A percentile compares a stretch with the other conserved stretches of the same genome.
phyloP scores from a whole-genome alignment of 2,329 filamentous ascomycete genomes.

The Aureobasidium sp. region DNA sequence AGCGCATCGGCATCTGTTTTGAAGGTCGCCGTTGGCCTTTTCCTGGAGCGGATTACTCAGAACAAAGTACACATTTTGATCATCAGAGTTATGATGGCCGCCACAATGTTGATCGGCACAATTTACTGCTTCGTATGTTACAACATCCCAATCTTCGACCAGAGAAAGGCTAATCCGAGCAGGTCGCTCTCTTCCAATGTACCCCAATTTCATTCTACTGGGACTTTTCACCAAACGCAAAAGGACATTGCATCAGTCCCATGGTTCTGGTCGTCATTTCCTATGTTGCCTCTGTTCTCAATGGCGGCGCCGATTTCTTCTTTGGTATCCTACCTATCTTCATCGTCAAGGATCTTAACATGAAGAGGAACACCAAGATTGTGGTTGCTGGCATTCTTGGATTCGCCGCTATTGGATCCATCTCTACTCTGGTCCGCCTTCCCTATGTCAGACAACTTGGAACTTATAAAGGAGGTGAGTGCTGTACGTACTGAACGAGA shows the following conservation, averaged over 20 bases:
- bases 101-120: constrained; percentile 34
- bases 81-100: constrained; percentile 34
- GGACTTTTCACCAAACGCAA: constrained; percentile 25
- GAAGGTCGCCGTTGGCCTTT: constrained; percentile 42
- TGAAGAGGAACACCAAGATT: constrained; percentile 26
- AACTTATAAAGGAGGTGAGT: constrained; percentile 25
- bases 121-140: constrained; percentile 37
- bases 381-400: constrained; percentile 26
- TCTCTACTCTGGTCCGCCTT: constrained; percentile 39
- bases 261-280: constrained; percentile 9
- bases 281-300: constrained; percentile 18
- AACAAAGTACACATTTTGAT: constrained; percentile 32
- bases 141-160: not conserved
- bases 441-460: constrained; percentile 33
- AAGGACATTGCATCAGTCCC: constrained; percentile 16
- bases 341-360: constrained; percentile 29
- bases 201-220: constrained; percentile 40
- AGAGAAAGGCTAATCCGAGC: not conserved
- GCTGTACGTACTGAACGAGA: constrained; percentile 27
- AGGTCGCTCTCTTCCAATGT: constrained; percentile 38
- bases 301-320: constrained; percentile 28
- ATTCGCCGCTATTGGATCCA: constrained; percentile 21
- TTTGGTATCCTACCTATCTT: constrained; percentile 28
- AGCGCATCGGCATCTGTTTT: constrained; percentile 36
- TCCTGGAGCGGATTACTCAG: constrained; percentile 42